These are phyloP conservation scores for Pisolithus orientalis DNA, from an alignment of 768 basidiomycete species.

Conservation along the genomic window DNA sequence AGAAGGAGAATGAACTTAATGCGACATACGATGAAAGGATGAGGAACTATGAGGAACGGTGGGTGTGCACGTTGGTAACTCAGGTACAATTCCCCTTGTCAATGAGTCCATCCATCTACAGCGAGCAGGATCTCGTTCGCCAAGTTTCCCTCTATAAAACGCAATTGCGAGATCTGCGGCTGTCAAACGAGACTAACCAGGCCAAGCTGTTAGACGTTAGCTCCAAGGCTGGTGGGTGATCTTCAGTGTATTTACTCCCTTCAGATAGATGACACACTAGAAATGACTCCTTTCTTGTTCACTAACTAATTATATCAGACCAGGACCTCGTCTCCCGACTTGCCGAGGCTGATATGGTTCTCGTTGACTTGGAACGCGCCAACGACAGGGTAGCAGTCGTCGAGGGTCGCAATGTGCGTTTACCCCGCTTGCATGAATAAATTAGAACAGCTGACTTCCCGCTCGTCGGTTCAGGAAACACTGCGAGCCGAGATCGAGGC, in stretches of 20 bases:
- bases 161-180: constrained; percentile 85
- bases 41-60: constrained; percentile 95
- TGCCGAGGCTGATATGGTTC: constrained; percentile 91
- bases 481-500: constrained; percentile 92
- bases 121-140: constrained; percentile 90
- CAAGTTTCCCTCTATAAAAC: constrained; percentile 84
- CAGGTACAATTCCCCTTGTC: neutral
- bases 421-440: neutral
- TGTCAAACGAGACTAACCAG: constrained; percentile 88
- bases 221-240: constrained; percentile 73
- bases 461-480: constrained; percentile 61
- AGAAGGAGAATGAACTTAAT: constrained; percentile 95
- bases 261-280: no score
- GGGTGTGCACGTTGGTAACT: constrained; percentile 13
- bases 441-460: neutral
- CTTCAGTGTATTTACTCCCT: neutral
- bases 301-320: constrained; percentile 39
- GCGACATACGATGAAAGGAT: constrained; percentile 96
- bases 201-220: constrained; percentile 89
- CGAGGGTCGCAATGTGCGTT: constrained; percentile 81
- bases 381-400: constrained; percentile 89
- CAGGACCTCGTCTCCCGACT: constrained; percentile 88
- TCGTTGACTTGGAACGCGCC: constrained; percentile 91
- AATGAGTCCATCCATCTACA: constrained; percentile 23
- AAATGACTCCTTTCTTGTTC: neutral